Evolutionary conservation across 1,284 basidiomycete species (phyloP), one percentile per base, ranked within the genome.

Genomic region (Moniliella sp.): DNA sequence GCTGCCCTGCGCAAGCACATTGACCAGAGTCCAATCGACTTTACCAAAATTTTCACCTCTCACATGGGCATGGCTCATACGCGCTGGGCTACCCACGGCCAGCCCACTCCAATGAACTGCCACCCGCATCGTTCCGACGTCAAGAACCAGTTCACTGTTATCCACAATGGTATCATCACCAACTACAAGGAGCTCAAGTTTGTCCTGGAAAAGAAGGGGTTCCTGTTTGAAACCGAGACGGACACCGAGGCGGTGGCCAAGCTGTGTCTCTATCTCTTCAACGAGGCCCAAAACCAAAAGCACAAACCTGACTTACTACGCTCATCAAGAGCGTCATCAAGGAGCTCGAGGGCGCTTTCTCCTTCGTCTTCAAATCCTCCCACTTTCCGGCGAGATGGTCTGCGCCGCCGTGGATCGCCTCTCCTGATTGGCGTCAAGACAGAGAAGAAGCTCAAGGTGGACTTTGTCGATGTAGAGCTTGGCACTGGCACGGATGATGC

Each of bases 121-220:
- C 91, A 99, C 65, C 91, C 91, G 39, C 75, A 94, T 61, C 76
- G 76, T 49, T 81, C 78, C 25, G 84, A 93, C 61, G 67, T 72
- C 19, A 70, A 44, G 34, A 67, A 67, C 43, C 84, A 94, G 58
- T 97, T 99, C 66, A 74, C 75, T 38, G 69, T 97, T 48, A 86
- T 97, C 27, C 91, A 99, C 71, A 97, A 99, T 57, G 91, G 91
- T 63, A 97, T 97, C 62, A 88, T 97, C 54, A 99, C 91, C 64
- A 94, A 94, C 69, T 75, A 69, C 51, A 65, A 67, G 23, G 88
- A 88, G 52, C 75, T 99, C 54, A 74, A 79, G 48, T 72, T 81
- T 48, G 83, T 99, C 33, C 72, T 99, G 39, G 78, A 84, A 64
- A 94, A 94, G 67, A 75, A 84, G 38, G 91, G 91, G 23, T 94